Conservation (phyloP, 495 filamentous ascomycete species). For the Venustampulla echinocandica region DNA sequence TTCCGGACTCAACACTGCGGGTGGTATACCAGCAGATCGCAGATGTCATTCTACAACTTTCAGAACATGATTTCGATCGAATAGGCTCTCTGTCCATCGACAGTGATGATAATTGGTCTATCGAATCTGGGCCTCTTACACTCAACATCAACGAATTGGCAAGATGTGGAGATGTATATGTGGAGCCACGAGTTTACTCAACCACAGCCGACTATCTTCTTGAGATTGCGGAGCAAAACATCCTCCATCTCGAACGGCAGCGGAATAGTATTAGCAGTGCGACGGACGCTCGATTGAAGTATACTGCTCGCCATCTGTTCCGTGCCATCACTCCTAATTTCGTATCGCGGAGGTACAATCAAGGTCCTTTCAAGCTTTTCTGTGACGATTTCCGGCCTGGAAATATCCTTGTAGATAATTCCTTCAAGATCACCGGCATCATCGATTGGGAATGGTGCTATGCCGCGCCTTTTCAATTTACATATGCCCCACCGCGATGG, state of each 20-base stretch:
- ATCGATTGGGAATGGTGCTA: constrained; percentile 24
- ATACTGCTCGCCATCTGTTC: neutral
- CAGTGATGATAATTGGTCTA: neutral
- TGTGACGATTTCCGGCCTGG: constrained; percentile 29
- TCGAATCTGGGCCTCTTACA: neutral
- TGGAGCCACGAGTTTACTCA: constrained; percentile 1
- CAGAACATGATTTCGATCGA: neutral
- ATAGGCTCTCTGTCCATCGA: constrained; percentile 4
- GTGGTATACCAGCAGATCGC: neutral
- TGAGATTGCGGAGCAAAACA: constrained; percentile 2
- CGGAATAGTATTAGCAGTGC: constrained; percentile 13
- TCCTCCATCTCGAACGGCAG: constrained; percentile 7
- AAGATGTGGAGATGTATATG: constrained; percentile 1
- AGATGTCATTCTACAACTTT: constrained; percentile 1
- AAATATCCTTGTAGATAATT: constrained; percentile 27
- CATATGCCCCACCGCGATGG: constrained; percentile 17
- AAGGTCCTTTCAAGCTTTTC: constrained; percentile 28
- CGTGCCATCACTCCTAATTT: constrained; percentile 1
- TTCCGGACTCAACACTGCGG: neutral
- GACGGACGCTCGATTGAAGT: constrained; percentile 10
- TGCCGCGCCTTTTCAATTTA: constrained; percentile 17
- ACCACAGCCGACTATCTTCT: constrained; percentile 15
- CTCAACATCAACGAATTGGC: constrained; percentile 4
- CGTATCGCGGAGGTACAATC: neutral
- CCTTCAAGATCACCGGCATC: constrained; percentile 16